Base-by-base conservation (phyloP, 2,329 filamentous ascomycete species). In the Amesomyces nigricolor region DNA sequence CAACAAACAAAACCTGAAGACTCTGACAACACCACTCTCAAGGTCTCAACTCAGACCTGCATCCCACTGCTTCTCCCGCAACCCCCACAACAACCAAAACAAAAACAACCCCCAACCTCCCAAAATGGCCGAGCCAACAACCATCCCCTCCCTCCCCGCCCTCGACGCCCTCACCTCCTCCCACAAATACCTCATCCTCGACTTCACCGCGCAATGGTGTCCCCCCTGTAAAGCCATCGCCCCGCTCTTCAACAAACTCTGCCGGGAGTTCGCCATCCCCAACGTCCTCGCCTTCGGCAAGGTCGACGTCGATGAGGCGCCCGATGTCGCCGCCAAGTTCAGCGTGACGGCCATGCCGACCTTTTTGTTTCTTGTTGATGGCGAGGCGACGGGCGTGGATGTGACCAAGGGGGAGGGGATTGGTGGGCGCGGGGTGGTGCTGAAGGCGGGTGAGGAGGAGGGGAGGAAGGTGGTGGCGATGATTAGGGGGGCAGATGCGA, bases 311-410 rank as follows among this genome's bases (percentile, higher is more conserved):
- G 80, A 82, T 63, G 69, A 73, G 43, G 73, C 75, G 5, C 70
- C 75, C 60, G 77, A 80, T 52, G 69, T 78, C 14, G 73, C 78
- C 51, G 62, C 65, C 13, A 70, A 73, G 58, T 75, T 79, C 59
- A 71, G 72, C 65, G 71, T 82, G 64, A 72, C 73, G 43, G 74
- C 75, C 62, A 77, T 83, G 70, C 80, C 80, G 14, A 78, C 78
- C 47, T 82, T 83, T 66, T 69, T 78, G 62, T 74, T 81, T 67
- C 80, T 82, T 66, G 71, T 77, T 66, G 72, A 78, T 40, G 78
- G 76, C 53, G 67, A 74, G 68, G 66, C 58, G 6, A 30, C 43
- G 26, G 59, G 68, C 45, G 64, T 72, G 43, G 64, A 66, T 13
- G 66, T 70, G 16, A 35, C 9, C 1, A 35, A 35, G 32, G 65